These are phyloP conservation scores for Galerina sulciceps DNA, from an alignment of 768 basidiomycete species.

Conservation along the genomic window DNA sequence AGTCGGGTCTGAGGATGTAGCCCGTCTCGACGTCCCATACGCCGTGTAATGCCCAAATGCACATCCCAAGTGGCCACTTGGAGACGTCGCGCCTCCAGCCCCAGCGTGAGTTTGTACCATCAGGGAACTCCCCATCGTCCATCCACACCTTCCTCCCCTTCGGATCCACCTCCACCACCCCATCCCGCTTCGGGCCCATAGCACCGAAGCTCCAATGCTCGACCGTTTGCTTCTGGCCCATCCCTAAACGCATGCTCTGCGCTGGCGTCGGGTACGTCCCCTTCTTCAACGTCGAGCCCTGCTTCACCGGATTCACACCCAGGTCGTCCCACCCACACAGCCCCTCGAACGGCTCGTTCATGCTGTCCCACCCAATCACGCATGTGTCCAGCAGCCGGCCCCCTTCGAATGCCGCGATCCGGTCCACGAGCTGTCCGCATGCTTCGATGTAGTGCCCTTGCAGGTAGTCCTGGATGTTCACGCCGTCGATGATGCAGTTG, in stretches of 20 bases:
- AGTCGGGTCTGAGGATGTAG: conserved; percentile 68
- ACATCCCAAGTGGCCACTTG: conserved; percentile 75
- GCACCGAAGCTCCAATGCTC: conserved; percentile 82
- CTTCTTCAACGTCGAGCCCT: conserved; percentile 79
- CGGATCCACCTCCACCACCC: conserved; percentile 84
- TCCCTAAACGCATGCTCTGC: conserved; percentile 83
- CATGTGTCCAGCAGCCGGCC: conserved; percentile 83
- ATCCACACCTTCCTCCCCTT: conserved; percentile 82
- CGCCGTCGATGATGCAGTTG: conserved; percentile 86
- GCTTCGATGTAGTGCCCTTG: conserved; percentile 79
- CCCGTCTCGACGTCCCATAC: conserved; percentile 85
- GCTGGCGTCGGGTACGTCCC: conserved; percentile 87
- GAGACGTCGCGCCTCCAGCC: conserved; percentile 77
- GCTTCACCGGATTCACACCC: conserved; percentile 60
- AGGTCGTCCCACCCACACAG: conserved; percentile 72
- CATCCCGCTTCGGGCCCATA: conserved; percentile 76
- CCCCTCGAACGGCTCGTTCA: conserved; percentile 95
- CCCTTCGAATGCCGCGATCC: conserved; percentile 61
- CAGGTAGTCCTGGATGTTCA: conserved; percentile 90
- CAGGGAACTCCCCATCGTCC: conserved; percentile 55
- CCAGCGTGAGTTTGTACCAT: conserved; percentile 70
- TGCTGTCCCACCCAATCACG: conserved; percentile 94
- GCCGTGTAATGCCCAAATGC: conserved; percentile 87
- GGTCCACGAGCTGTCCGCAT: conserved; percentile 74
- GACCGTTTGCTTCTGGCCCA: conserved; percentile 83